These are phyloP conservation scores for Porogramme epimiltina DNA, from an alignment of 1,284 basidiomycete genomes.

Conservation along the genomic window DNA sequence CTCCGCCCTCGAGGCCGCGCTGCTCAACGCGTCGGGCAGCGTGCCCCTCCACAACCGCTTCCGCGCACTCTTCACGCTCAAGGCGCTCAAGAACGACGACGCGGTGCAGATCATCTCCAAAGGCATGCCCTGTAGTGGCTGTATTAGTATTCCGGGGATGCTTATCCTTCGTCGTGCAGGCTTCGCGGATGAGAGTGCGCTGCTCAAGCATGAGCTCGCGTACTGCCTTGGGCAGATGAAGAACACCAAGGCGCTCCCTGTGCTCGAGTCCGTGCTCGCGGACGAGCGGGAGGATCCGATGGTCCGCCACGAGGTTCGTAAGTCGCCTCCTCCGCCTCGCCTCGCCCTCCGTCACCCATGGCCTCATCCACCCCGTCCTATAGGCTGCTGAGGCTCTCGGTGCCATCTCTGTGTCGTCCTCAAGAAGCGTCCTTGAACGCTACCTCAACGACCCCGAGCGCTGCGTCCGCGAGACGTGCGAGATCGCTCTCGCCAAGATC, in stretches of 20 bases:
- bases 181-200: constrained; percentile 84
- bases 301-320: constrained; percentile 92
- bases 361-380: not conserved
- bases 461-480: constrained; percentile 94
- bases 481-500: constrained; percentile 96
- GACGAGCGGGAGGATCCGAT: constrained; percentile 85
- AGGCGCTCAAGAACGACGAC: constrained; percentile 79
- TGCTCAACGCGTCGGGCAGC: constrained; percentile 77
- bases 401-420: constrained; percentile 77
- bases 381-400: constrained; percentile 98
- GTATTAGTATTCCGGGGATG: no score
- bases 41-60: constrained; percentile 89
- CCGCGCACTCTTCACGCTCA: constrained; percentile 91
- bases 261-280: constrained; percentile 77
- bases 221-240: constrained; percentile 97
- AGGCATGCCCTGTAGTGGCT: constrained; percentile 51
- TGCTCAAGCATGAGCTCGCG: constrained; percentile 97
- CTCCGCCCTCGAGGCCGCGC: constrained; percentile 59
- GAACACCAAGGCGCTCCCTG: constrained; percentile 72
- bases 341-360: not conserved
- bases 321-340: constrained; percentile 1
- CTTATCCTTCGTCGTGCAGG: constrained; percentile 48
- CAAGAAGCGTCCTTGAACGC: constrained; percentile 73
- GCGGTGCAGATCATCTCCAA: constrained; percentile 87
- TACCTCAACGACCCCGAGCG: constrained; percentile 78